Conservation (phyloP, 2,329 filamentous ascomycete species). For the Colletotrichum godetiae region DNA sequence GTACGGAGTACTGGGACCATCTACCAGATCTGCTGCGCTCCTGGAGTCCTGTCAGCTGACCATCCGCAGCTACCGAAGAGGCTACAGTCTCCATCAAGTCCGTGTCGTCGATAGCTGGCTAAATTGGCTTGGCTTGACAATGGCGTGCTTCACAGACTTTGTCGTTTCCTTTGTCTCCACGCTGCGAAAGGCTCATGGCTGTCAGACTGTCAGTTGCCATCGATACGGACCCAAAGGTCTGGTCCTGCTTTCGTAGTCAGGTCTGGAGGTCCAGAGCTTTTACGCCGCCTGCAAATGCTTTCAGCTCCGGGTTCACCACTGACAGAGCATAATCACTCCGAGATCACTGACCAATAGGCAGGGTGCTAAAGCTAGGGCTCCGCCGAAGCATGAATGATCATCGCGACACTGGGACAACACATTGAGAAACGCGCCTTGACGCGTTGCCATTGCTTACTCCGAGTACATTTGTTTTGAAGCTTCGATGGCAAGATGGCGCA, state of each 20-base stretch:
- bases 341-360: conserved; percentile 8
- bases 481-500: neutral
- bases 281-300: neutral
- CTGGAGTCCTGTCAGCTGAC: neutral
- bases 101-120: neutral
- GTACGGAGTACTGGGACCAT: conserved; percentile 4
- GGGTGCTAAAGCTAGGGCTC: neutral
- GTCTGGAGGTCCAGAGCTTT: neutral
- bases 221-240: neutral
- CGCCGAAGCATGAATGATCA: conserved; percentile 28
- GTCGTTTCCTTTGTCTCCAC: neutral
- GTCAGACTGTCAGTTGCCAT: neutral
- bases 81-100: neutral
- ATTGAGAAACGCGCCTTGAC: conserved; percentile 1
- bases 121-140: neutral
- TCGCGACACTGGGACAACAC: conserved; percentile 1
- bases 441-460: conserved; percentile 5
- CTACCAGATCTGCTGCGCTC: conserved; percentile 3
- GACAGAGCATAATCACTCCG: conserved; percentile 9
- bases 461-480: neutral
- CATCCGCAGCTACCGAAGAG: neutral
- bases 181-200: neutral
- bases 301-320: neutral
- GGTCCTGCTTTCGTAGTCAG: neutral
- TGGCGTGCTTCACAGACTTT: neutral